Evolutionary conservation across 768 basidiomycete genomes (phyloP).

Genomic region (Kwoniella newhampshirensis): DNA sequence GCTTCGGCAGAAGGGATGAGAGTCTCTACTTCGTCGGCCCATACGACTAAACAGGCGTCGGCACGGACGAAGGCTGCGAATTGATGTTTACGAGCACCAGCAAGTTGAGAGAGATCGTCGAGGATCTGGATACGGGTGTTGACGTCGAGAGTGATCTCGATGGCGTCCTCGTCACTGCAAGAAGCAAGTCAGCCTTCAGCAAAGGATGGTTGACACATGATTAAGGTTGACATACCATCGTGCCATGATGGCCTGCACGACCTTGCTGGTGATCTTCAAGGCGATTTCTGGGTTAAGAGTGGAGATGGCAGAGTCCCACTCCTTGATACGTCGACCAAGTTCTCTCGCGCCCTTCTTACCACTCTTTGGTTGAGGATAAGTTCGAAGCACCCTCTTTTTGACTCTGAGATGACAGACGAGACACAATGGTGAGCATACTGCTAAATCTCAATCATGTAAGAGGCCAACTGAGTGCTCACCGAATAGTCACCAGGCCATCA

Average conservation of each 20-base stretch:
- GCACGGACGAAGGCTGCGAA: conserved; percentile 84
- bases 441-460: too few relatives aligned
- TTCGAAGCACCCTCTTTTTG: conserved; percentile 37
- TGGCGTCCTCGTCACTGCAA: conserved; percentile 31
- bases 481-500: conserved; percentile 48
- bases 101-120: conserved; percentile 73
- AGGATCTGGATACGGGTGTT: conserved; percentile 84
- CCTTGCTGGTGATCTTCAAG: conserved; percentile 65
- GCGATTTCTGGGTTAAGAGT: conserved; percentile 73
- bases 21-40: conserved; percentile 75
- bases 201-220: neutral
- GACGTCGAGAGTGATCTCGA: conserved; percentile 60
- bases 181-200: conserved; percentile 3
- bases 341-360: conserved; percentile 31
- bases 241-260: conserved; percentile 30
- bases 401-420: conserved; percentile 24
- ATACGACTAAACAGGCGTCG: conserved; percentile 79
- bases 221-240: conserved; percentile 39
- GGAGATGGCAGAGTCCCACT: conserved; percentile 49
- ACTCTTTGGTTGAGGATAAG: conserved; percentile 35
- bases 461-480: conserved; percentile 43
- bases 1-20: conserved; percentile 63
- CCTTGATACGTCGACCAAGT: conserved; percentile 32
- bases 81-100: conserved; percentile 81
- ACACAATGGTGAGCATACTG: too few relatives aligned